Base-by-base conservation (phyloP, 1,139 yeast species). In the Yamadazyma jaroonii region DNA sequence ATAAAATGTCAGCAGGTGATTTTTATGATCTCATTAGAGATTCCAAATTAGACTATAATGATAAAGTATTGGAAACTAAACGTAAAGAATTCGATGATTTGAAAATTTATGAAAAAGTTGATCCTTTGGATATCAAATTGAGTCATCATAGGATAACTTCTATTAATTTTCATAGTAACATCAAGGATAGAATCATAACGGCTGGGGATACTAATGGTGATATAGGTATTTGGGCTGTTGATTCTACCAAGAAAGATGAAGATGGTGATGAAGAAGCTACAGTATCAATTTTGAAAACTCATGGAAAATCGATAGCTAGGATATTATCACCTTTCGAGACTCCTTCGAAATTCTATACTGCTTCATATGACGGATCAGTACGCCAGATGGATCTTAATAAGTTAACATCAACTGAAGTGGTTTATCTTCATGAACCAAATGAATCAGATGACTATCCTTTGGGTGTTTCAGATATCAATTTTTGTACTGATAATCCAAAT, bases 131-230 rank as follows among this genome's bases (percentile, higher is more conserved):
- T 41, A 73, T 88, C 43, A 84, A 82, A 51, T 61, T 90, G 9
- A 79, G 89, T 0, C 77, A 77, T 27, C 84, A 83, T 39, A 68
- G 98, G 43, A 81, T 90, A 54, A 79, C 90, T 0, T 67, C 87
- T 2, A 72, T 88, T 38, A 69, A 72, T 31, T 83, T 87, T 56
- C 97, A 90, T 57, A 96, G 97, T 0, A 62, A 85, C 0, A 59
- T 58, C 1, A 72, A 71, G 0, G 79, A 81, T 47, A 70, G 85
- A 45, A 56, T 92, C 3, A 71, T 88, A 2, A 57, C 86, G 30
- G 97, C 90, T 0, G 97, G 97, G 34, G 97, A 92, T 59, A 86
- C 89, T 14, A 64, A 68, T 12, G 97, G 97, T 6, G 76, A 81
- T 46, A 61, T 89, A 35, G 97, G 97, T 0, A 70, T 90, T n/a